Evolutionary conservation across 2,329 filamentous ascomycete genomes (phyloP).

Genomic region (Calonectria henricotiae): DNA sequence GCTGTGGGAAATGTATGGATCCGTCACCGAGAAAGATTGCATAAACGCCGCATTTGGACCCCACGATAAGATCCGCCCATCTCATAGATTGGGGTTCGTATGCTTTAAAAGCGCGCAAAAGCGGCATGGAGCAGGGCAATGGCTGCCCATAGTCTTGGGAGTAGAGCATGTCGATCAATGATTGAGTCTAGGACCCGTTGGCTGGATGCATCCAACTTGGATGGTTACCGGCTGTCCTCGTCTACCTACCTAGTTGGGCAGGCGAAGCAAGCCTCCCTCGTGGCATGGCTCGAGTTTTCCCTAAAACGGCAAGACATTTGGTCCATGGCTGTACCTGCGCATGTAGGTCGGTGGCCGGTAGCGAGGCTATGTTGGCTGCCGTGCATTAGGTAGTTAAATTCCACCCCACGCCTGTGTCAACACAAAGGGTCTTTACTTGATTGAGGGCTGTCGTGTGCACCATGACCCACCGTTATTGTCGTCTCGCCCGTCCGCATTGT

Average conservation of each 20-base stretch:
- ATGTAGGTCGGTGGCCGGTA: not conserved
- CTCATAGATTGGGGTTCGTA: constrained; percentile 1
- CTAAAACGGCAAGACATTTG: not conserved
- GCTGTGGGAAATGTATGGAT: too few relatives aligned
- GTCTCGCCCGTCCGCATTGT: not conserved
- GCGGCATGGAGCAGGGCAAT: not conserved
- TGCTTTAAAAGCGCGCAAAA: not conserved
- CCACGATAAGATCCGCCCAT: not conserved
- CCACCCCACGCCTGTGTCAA: constrained; percentile 10
- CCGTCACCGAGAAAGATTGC: too few relatives aligned
- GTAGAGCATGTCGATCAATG: constrained; percentile 4
- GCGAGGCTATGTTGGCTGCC: constrained; percentile 14
- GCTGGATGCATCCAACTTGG: not conserved
- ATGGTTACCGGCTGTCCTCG: not conserved
- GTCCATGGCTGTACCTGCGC: constrained; percentile 4
- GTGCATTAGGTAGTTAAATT: constrained; percentile 1
- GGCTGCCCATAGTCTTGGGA: not conserved
- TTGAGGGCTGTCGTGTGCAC: not conserved
- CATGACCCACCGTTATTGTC: not conserved
- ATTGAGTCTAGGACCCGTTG: not conserved
- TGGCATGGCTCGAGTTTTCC: constrained; percentile 23
- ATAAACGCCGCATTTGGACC: not conserved
- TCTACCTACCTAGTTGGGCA: constrained; percentile 14
- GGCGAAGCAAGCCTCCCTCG: not conserved
- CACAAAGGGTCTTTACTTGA: not conserved